Evolutionary conservation across 176 grass and related monocot genomes (phyloP), one percentile per base, ranked within the genome.

Genomic region (Tillandsia leiboldiana): DNA sequence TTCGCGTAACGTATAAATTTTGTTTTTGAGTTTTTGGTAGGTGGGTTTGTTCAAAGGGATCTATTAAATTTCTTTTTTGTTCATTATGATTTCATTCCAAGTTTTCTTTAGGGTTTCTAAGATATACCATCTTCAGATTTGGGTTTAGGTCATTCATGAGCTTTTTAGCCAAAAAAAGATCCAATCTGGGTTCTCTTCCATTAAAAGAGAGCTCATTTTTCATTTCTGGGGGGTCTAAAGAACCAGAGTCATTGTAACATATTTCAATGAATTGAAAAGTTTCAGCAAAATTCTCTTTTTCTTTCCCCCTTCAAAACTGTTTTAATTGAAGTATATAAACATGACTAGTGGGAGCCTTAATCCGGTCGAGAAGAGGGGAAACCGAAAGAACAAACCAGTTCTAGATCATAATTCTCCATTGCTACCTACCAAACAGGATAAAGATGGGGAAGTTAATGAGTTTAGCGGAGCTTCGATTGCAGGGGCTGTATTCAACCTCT

Each of bases 401-500:
- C 51, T 83, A 22, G 93, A 89, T 54, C 71, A 70, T 74, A 85
- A 73, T 64, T 70, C 80, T 61, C 88, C 86, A 50, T 79, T 97
- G 72, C 82, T 97, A 20, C 89, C 89, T 24, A 89, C 83, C 51
- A 81, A 77, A 52, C 70, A 71, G 48, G 67, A 79, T 3, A 74
- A 57, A 22, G 68, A 70, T 3, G 75, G 9, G 1, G 75, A 12
- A 11, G 86, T 82, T 51, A 83, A 80, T 50, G 88, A 96, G 56
- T 92, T 96, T 76, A 64, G 83, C 64, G 86, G 88, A 48, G 88
- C 88, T 48, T 92, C 88, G 20, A 92, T 92, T 28, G 70, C 86
- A 1, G 84, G 93, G 11, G 86, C 93, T 52, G 93, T 97, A 18
- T 97, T 97, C 71, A 97, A 97, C 75, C 93, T 97, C 8, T 87